Conservation (phyloP, 140 eudicot species). For the Anethum foeniculum region DNA sequence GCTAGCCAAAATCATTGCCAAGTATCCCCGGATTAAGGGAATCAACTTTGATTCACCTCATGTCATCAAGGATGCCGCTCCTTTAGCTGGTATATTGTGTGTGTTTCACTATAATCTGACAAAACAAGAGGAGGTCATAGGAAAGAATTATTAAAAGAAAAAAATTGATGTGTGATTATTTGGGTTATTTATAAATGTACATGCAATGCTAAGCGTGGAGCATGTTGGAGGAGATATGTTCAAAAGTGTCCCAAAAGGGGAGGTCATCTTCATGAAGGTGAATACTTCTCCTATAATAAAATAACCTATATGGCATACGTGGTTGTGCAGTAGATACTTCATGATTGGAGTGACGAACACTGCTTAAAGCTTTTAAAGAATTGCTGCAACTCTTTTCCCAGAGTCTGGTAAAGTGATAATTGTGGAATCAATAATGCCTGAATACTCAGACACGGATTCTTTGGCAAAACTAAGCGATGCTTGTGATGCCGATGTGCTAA, state of each 20-base stretch:
- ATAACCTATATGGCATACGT: too few relatives aligned
- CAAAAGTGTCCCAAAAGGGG: constrained; percentile 38
- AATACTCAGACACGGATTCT: constrained; percentile 13
- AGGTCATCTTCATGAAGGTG: constrained; percentile 45
- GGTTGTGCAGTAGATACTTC: constrained; percentile 33
- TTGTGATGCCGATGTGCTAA: constrained; percentile 14
- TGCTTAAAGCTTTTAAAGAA: constrained; percentile 35
- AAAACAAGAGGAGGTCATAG: too few relatives aligned
- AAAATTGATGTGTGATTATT: neutral
- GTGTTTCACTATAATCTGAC: neutral
- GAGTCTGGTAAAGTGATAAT: constrained; percentile 42
- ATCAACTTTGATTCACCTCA: constrained; percentile 37
- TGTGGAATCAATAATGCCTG: constrained; percentile 30
- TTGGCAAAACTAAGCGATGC: neutral
- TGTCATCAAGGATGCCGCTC: constrained; percentile 31
- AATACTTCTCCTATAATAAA: too few relatives aligned
- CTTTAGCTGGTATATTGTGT: constrained; percentile 18
- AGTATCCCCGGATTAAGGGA: constrained; percentile 28
- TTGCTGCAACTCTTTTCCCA: constrained; percentile 32
- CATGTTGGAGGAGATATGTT: constrained; percentile 57
- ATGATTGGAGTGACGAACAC: constrained; percentile 32
- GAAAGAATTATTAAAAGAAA: too few relatives aligned
- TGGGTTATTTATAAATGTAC: neutral
- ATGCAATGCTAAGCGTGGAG: constrained; percentile 28
- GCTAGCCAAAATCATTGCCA: constrained; percentile 25